Conservation (phyloP, 2,329 filamentous ascomycete species). For the Curvularia eragrostidis region DNA sequence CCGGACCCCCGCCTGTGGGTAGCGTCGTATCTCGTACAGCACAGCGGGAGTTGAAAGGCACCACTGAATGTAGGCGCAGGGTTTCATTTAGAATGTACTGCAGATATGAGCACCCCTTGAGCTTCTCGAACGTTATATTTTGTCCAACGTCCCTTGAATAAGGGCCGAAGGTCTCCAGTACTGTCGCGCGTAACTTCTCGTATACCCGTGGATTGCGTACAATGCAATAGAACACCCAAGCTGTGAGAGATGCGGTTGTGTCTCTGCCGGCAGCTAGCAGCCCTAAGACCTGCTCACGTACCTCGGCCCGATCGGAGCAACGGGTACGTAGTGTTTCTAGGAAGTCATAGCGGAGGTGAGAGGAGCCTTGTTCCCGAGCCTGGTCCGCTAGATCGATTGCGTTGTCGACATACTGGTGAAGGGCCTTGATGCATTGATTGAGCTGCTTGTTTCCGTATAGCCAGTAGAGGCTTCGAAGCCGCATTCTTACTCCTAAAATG, state of each 20-base stretch:
- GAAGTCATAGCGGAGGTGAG: conserved; percentile 9
- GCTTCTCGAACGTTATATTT: conserved; percentile 14
- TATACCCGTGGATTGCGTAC: conserved; percentile 44
- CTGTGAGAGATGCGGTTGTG: conserved; percentile 53
- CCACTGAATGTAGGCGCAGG: conserved; percentile 30
- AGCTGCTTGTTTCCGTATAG: conserved; percentile 11
- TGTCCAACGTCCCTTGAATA: conserved; percentile 20
- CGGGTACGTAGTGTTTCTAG: conserved; percentile 8
- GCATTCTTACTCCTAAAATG: conserved; percentile 12
- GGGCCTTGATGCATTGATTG: conserved; percentile 3
- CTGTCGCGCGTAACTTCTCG: conserved; percentile 45
- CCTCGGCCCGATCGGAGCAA: conserved; percentile 9
- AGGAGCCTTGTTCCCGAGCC: conserved; percentile 3
- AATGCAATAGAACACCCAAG: conserved; percentile 50
- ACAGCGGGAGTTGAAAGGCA: conserved; percentile 33
- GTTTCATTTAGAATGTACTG: conserved; percentile 34
- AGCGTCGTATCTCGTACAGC: conserved; percentile 34
- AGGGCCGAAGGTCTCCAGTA: conserved; percentile 47
- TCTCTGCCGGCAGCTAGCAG: conserved; percentile 62
- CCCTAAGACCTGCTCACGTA: conserved; percentile 54
- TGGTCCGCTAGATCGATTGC: conserved; percentile 11
- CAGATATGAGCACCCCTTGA: conserved; percentile 26
- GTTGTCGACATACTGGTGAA: conserved; percentile 9
- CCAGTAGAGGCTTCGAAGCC: conserved; percentile 11
- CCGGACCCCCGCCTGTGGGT: conserved; percentile 36